Evolutionary conservation across 2,329 filamentous ascomycete species (phyloP), one percentile per base, ranked within the genome.

Genomic region (Cladobotryum mycophilum): DNA sequence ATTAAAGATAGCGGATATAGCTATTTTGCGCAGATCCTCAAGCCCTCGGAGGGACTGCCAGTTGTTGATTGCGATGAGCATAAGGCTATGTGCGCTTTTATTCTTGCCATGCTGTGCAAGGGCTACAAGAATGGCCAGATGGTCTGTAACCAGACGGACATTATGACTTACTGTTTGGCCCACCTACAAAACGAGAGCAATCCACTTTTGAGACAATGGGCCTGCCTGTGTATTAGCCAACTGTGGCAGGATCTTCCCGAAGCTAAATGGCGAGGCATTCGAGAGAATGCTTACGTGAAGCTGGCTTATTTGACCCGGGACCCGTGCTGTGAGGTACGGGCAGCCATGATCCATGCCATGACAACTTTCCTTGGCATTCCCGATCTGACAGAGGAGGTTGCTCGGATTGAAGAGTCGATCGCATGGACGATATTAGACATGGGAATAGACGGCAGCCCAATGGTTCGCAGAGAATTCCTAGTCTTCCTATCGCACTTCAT

Each of bases 61-160:
- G 86, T 96, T 18, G 84, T 86, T 34, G 95, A 96, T 64, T 85
- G 85, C 49, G 89, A 90, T 59, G 93, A 97, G 70, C 93, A 99
- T 73, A 89, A 95, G 63, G 93, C 93, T 41, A 99, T 99, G 93
- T 97, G 93, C 66, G 91, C 93, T 2, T 99, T 99, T 65, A 96
- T 99, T 55, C 82, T 97, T 40, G 88, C 92, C 22, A 95, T 96
- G 80, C 89, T 99, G 56, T 99, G 93, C 80, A 95, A 93, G 65
- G 88, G 88, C 56, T 96, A 96, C 68, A 87, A 86, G 56, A 89
- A 93, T 55, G 93, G 92, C 2, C 91, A 96, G 67, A 86, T 86
- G 46, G 91, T 96, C 11, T 96, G 91, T 64, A 85, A 96, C 59
- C 88, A 89, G 58, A 88, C 86, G 0, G 91, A 96, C 57, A 85